Percentiles rank a stretch among this genome's conserved stretches.
phyloP scores from a whole-genome alignment of 139 green algal genomes.

The Chlorella sorokiniana region DNA sequence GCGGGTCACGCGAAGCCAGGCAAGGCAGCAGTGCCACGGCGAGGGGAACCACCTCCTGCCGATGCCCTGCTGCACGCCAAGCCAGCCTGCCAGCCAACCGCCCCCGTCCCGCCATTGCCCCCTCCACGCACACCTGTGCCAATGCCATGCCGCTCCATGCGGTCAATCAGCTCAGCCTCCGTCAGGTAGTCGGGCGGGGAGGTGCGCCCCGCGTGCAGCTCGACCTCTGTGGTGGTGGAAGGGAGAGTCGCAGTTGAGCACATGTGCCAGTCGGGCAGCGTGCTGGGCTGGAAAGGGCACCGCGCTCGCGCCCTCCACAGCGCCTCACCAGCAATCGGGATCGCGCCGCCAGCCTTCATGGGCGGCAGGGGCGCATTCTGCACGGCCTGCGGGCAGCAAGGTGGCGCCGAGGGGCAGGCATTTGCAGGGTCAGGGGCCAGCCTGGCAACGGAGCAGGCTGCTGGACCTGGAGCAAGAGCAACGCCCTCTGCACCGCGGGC shows the following conservation, averaged over 20 bases:
- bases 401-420: conserved; percentile 1
- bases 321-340: conserved; percentile 43
- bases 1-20: too few species aligned
- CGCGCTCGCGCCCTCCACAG: too few species aligned
- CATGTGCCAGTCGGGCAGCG: too few species aligned
- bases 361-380: conserved; percentile 66
- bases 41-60: too few species aligned
- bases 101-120: too few species aligned
- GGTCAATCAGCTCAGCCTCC: conserved; percentile 84
- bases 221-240: conserved; percentile 46
- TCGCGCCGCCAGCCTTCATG: conserved; percentile 56
- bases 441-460: not conserved
- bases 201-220: conserved; percentile 68
- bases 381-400: conserved; percentile 45
- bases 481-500: too few species aligned
- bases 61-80: too few species aligned
- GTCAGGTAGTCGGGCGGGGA: conserved; percentile 80
- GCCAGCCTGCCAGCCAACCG: not conserved
- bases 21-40: too few species aligned
- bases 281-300: not conserved
- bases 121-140: conserved; percentile 72
- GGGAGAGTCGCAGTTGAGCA: too few species aligned
- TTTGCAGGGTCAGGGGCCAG: not conserved
- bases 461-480: too few species aligned
- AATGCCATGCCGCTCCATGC: conserved; percentile 92